Evolutionary conservation across 371 early-diverging fungal species (phyloP).

Genomic region (Cokeromyces recurvatus): DNA sequence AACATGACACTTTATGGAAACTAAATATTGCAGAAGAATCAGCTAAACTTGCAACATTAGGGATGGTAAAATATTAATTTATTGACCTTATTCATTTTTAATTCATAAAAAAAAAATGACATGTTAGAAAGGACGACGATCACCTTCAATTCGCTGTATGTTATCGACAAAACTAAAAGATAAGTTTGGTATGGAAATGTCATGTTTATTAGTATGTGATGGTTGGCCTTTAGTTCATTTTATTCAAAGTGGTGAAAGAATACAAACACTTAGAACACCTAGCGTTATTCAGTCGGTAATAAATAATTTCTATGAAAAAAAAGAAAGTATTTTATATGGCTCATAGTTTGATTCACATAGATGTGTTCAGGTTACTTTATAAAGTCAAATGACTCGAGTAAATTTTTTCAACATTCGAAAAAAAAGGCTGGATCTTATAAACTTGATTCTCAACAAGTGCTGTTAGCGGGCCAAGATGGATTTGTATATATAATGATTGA

Average conservation of each 20-base stretch:
- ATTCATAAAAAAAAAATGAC: too few species aligned
- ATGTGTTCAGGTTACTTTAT: conserved; percentile 43
- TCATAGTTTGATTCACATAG: conserved; percentile 11
- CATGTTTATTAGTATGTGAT: conserved; percentile 39
- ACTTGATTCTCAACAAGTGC: conserved; percentile 26
- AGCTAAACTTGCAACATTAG: conserved; percentile 20
- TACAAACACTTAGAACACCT: conserved; percentile 25
- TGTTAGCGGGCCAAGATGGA: conserved; percentile 43
- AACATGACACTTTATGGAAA: conserved; percentile 40
- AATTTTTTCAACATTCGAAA: conserved; percentile 3
- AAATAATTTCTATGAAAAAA: too few species aligned
- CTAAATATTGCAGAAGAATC: conserved; percentile 38
- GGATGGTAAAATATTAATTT: conserved; percentile 20
- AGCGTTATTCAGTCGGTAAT: conserved; percentile 39
- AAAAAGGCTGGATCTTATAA: conserved; percentile 2
- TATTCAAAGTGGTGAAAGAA: conserved; percentile 28
- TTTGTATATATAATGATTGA: conserved; percentile 38
- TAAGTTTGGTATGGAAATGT: conserved; percentile 25
- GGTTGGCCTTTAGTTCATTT: conserved; percentile 42
- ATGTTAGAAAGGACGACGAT: conserved; percentile 24
- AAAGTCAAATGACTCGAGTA: conserved; percentile 5
- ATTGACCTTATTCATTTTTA: too few species aligned
- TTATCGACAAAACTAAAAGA: conserved; percentile 33
- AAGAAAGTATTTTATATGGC: too few species aligned
- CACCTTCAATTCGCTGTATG: conserved; percentile 32